These are phyloP conservation scores for Micractinium sp. DNA, from an alignment of 139 green algal species.

Conservation along the genomic window DNA sequence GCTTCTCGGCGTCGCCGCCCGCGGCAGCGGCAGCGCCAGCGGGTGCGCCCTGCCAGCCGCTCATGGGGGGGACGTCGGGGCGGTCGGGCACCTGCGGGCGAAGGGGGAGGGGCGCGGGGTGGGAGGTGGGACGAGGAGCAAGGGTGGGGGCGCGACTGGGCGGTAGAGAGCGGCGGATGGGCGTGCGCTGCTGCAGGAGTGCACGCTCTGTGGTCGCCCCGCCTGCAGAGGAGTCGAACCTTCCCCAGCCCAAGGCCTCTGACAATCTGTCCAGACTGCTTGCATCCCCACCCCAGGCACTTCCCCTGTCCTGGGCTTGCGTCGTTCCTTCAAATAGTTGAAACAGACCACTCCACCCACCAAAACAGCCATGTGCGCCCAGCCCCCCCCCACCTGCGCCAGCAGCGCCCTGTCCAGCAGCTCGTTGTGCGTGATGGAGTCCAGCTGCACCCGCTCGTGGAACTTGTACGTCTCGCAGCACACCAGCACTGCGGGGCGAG, in stretches of 20 bases:
- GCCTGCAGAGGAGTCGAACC: too few relatives aligned
- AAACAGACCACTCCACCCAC: too few relatives aligned
- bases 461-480: conserved; percentile 98
- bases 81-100: conserved; percentile 1
- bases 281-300: too few relatives aligned
- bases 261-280: too few relatives aligned
- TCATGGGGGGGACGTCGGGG: background rate
- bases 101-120: background rate
- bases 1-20: conserved; percentile 6
- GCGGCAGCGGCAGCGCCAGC: background rate
- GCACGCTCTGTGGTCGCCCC: too few relatives aligned
- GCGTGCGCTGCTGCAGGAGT: too few relatives aligned
- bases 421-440: conserved; percentile 96
- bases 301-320: too few relatives aligned
- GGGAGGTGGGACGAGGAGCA: background rate
- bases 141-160: background rate
- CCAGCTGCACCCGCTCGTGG: conserved; percentile 78
- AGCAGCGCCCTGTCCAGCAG: conserved; percentile 84
- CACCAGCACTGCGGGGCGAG: conserved; percentile 50
- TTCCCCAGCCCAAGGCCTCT: too few relatives aligned
- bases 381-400: conserved; percentile 6
- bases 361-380: background rate
- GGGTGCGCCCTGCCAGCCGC: conserved; percentile 44
- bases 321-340: too few relatives aligned
- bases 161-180: background rate